These are phyloP conservation scores for Urostyla sp. DNA, from an alignment of 73 alveolate species.

Conservation along the genomic window DNA sequence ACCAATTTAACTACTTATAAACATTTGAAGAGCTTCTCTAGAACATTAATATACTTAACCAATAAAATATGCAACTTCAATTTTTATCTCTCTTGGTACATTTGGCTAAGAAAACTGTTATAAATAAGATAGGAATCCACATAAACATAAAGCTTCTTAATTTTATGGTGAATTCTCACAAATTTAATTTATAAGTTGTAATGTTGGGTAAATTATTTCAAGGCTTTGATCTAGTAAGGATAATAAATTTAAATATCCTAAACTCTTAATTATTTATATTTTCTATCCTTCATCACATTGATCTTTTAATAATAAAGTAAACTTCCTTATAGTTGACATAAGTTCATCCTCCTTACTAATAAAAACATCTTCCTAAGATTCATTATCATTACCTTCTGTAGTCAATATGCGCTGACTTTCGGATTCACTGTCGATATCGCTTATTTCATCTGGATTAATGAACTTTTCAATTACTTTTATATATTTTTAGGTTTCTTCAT, in stretches of 20 bases:
- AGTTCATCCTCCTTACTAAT: too few species aligned
- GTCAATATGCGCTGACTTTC: too few species aligned
- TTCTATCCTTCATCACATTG: slow-evolving; percentile 20
- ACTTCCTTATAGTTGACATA: too few species aligned
- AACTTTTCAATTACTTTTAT: too few species aligned
- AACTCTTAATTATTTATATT: not conserved
- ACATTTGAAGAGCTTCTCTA: slow-evolving; percentile 24
- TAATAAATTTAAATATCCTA: slow-evolving; percentile 19
- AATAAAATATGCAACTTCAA: slow-evolving; percentile 57
- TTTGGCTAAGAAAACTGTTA: slow-evolving; percentile 8
- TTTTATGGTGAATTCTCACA: slow-evolving; percentile 1
- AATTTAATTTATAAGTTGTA: slow-evolving; percentile 4
- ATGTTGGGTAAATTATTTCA: slow-evolving; percentile 15
- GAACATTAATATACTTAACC: slow-evolving; percentile 28
- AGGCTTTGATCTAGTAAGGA: not conserved
- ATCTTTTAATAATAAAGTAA: too few species aligned
- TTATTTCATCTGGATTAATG: too few species aligned
- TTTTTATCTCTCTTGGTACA: slow-evolving; percentile 27
- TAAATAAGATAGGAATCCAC: slow-evolving; percentile 40
- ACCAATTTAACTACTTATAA: slow-evolving; percentile 45
- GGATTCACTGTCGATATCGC: too few species aligned
- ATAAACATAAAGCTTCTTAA: slow-evolving; percentile 22
- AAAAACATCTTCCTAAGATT: too few species aligned
- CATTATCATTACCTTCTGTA: too few species aligned
- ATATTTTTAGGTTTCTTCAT: too few species aligned